A percentile compares a stretch with the other conserved stretches of the same genome.
These are phyloP conservation scores for Trichoderma gracile DNA, from an alignment of 2,329 filamentous ascomycete genomes.

Conservation along the genomic window DNA sequence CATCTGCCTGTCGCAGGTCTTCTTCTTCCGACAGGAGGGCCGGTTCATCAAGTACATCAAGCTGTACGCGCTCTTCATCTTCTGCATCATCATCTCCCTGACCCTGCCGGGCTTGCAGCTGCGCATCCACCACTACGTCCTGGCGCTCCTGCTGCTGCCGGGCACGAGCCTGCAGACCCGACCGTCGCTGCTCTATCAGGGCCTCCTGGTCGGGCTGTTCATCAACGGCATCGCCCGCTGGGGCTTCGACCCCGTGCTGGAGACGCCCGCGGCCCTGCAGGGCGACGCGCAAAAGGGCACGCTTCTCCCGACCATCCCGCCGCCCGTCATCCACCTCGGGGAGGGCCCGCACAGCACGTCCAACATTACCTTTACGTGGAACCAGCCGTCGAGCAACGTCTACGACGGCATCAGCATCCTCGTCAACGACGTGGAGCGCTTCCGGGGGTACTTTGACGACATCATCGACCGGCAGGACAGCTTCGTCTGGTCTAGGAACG, in stretches of 20 bases:
- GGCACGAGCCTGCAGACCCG: conserved; percentile 88
- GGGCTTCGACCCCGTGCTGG: conserved; percentile 87
- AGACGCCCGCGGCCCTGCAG: conserved; percentile 73
- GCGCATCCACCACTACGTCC: conserved; percentile 92
- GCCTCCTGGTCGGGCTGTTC: conserved; percentile 84
- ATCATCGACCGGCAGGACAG: conserved; percentile 44
- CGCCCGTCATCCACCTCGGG: conserved; percentile 50
- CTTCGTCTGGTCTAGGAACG: conserved; percentile 62
- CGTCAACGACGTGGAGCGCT: conserved; percentile 84
- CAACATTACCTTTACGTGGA: conserved; percentile 65
- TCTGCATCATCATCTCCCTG: conserved; percentile 68
- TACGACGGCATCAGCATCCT: conserved; percentile 78
- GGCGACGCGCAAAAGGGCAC: conserved; percentile 66
- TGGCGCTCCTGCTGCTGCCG: conserved; percentile 81
- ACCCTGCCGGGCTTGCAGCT: conserved; percentile 75
- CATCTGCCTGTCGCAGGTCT: conserved; percentile 75
- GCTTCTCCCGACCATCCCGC: conserved; percentile 56
- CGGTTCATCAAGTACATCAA: conserved; percentile 75
- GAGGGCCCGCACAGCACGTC: conserved; percentile 49
- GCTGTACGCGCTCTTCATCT: conserved; percentile 70
- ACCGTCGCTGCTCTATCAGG: conserved; percentile 82
- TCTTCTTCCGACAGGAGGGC: conserved; percentile 82
- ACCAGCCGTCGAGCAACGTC: conserved; percentile 44
- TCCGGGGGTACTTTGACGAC: conserved; percentile 68
- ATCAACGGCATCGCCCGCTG: conserved; percentile 92